Percentiles rank a stretch among this genome's conserved stretches.
Evolutionary conservation across 73 alveolate species (phyloP).

Genomic region (Strombidium stylifer): DNA sequence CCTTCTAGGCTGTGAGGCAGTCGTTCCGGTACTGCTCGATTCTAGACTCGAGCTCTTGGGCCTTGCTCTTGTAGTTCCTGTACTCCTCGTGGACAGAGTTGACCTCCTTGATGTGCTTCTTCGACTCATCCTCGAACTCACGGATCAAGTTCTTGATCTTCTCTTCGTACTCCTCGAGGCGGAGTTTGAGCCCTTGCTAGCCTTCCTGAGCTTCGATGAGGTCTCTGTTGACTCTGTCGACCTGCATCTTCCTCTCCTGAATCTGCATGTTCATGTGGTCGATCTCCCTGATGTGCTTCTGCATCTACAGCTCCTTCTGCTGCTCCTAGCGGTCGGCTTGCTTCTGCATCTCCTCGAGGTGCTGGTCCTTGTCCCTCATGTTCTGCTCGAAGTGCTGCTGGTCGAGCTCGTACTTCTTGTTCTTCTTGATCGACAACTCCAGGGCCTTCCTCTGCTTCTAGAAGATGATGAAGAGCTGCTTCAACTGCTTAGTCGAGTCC

Average conservation of each 20-base stretch:
- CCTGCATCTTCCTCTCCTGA: constrained; percentile 3
- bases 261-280: constrained; percentile 3
- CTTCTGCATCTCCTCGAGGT: background rate
- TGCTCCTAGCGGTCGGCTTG: constrained; percentile 6
- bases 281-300: constrained; percentile 11
- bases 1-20: constrained; percentile 4
- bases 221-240: too few relatives aligned
- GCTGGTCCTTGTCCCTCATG: constrained; percentile 14
- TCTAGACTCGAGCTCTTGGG: constrained; percentile 30
- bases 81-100: constrained; percentile 46
- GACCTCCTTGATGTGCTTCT: constrained; percentile 34
- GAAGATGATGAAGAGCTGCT: constrained; percentile 13
- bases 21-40: constrained; percentile 13
- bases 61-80: constrained; percentile 20
- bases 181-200: constrained; percentile 7
- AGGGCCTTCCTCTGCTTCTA: constrained; percentile 23
- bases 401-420: constrained; percentile 22
- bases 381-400: background rate
- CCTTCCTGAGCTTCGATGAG: too few relatives aligned
- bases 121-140: constrained; percentile 42
- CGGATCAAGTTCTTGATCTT: constrained; percentile 16
- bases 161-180: constrained; percentile 29
- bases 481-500: constrained; percentile 10
- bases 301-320: constrained; percentile 3
- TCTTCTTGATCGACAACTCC: constrained; percentile 21